These are phyloP conservation scores for Picochlorum sp. DNA, from an alignment of 139 green algal genomes.

Conservation along the genomic window DNA sequence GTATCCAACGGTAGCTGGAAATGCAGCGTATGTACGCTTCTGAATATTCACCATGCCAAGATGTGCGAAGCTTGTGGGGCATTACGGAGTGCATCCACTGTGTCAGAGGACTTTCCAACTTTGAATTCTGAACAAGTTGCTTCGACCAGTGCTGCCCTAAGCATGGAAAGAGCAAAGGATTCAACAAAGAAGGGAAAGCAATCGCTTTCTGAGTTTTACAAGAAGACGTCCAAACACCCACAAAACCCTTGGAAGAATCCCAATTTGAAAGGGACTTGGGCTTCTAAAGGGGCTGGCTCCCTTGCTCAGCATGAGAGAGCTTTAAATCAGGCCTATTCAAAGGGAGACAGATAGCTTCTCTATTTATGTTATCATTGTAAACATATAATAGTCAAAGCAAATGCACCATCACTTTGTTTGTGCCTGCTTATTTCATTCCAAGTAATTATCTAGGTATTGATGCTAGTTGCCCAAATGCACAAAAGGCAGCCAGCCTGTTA, in stretches of 20 bases:
- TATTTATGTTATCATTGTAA: neutral
- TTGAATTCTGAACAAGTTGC: neutral
- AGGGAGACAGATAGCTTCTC: neutral
- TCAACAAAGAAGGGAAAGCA: neutral
- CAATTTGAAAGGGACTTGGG: conserved; percentile 4
- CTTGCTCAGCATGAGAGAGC: conserved; percentile 14
- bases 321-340: conserved; percentile 18
- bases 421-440: too few species aligned
- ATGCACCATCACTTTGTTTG: too few species aligned
- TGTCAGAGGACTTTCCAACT: neutral
- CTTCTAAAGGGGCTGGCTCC: conserved; percentile 1
- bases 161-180: neutral
- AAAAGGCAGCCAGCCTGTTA: too few species aligned
- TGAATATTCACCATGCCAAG: conserved; percentile 26
- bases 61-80: conserved; percentile 40
- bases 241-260: conserved; percentile 26
- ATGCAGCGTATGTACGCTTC: conserved; percentile 39
- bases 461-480: too few species aligned
- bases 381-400: too few species aligned
- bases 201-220: conserved; percentile 1
- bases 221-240: conserved; percentile 3
- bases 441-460: too few species aligned
- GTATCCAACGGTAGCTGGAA: conserved; percentile 32
- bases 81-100: neutral
- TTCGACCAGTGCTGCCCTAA: neutral